Conservation (phyloP, 768 basidiomycete species). For the Boletellus sp. region DNA sequence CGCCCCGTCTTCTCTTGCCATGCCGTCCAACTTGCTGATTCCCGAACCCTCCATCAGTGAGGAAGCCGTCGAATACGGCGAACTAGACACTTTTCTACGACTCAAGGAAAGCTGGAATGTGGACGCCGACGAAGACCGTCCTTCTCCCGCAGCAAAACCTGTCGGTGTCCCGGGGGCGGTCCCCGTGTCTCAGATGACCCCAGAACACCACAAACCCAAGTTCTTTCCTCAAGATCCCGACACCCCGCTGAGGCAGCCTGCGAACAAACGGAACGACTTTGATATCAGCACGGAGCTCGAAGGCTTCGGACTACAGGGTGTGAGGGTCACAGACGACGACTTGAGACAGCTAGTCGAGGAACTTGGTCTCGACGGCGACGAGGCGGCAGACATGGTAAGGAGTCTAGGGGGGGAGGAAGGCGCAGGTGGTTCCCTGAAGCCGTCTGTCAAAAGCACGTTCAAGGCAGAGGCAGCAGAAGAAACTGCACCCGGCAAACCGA, state of each 20-base stretch:
- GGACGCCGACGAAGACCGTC: slow-evolving; percentile 56
- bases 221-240: slow-evolving; percentile 43
- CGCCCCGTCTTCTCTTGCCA: neutral
- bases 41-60: slow-evolving; percentile 46
- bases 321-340: slow-evolving; percentile 75
- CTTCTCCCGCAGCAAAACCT: slow-evolving; percentile 51
- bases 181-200: slow-evolving; percentile 74
- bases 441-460: slow-evolving; percentile 6
- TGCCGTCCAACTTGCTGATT: slow-evolving; percentile 2
- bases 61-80: slow-evolving; percentile 77
- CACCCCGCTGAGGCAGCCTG: slow-evolving; percentile 50
- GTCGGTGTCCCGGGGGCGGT: slow-evolving; percentile 81
- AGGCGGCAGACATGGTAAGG: slow-evolving; percentile 72
- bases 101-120: slow-evolving; percentile 67
- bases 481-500: neutral
- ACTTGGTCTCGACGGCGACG: slow-evolving; percentile 71
- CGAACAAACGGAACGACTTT: slow-evolving; percentile 55
- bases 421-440: slow-evolving; percentile 10
- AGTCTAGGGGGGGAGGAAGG: slow-evolving; percentile 43
- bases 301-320: slow-evolving; percentile 71
- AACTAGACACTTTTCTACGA: slow-evolving; percentile 67
- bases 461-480: slow-evolving; percentile 6
- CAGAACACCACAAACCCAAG: slow-evolving; percentile 62
- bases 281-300: slow-evolving; percentile 67
- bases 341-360: slow-evolving; percentile 66